A percentile compares a stretch with the other conserved stretches of the same genome.
phyloP scores from a whole-genome alignment of 495 filamentous ascomycete species.

The Talaromyces proteolyticus region DNA sequence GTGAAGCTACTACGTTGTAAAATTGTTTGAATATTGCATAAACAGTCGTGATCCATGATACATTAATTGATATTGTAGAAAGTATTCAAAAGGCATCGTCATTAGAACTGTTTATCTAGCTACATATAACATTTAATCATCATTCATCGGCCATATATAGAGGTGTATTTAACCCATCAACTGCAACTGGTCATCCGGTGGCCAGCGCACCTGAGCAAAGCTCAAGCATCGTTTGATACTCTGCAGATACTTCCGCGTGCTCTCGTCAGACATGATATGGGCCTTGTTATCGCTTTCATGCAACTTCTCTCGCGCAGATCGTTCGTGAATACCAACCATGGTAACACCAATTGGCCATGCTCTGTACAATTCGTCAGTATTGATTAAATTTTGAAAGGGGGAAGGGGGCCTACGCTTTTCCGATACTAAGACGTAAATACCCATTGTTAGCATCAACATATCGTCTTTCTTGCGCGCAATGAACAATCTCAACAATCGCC shows the following conservation, averaged over 20 bases:
- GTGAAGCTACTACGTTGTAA: no score
- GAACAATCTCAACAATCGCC: conserved; percentile 89
- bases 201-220: conserved; percentile 95
- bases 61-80: no score
- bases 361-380: conserved; percentile 17
- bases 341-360: conserved; percentile 99
- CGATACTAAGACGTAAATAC: conserved; percentile 87
- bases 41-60: no score
- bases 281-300: conserved; percentile 76
- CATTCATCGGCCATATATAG: background rate
- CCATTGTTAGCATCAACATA: conserved; percentile 98
- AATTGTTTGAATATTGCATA: no score
- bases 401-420: conserved; percentile 64
- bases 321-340: conserved; percentile 99
- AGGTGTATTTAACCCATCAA: conserved; percentile 71
- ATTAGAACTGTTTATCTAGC: no score
- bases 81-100: no score
- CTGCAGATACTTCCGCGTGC: conserved; percentile 90
- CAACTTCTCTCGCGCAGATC: conserved; percentile 88
- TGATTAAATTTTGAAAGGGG: background rate
- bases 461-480: conserved; percentile 77
- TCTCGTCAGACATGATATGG: conserved; percentile 95
- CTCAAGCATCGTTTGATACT: conserved; percentile 96
- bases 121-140: background rate
- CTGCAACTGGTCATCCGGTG: conserved; percentile 86